Evolutionary conservation across 2,329 filamentous ascomycete species (phyloP).

Genomic region (Alternaria incomplexa): DNA sequence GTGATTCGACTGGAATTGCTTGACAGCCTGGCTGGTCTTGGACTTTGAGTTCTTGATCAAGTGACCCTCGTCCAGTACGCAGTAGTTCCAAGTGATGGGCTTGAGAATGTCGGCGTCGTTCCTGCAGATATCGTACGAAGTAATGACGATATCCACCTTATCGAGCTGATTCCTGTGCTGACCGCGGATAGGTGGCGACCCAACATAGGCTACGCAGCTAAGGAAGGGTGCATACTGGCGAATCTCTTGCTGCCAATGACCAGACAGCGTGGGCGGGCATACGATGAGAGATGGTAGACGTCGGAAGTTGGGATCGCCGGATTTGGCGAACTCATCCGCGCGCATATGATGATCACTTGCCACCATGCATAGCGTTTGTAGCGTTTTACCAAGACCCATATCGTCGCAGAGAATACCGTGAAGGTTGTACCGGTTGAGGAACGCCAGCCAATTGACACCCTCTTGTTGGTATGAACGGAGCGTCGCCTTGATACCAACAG

Average conservation of each 20-base stretch:
- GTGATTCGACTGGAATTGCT: conserved; percentile 88
- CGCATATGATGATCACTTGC: conserved; percentile 96
- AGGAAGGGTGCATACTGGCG: conserved; percentile 95
- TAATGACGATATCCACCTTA: conserved; percentile 90
- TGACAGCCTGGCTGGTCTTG: conserved; percentile 93
- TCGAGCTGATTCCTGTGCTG: conserved; percentile 72
- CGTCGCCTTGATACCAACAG: conserved; percentile 95
- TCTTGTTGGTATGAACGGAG: conserved; percentile 98
- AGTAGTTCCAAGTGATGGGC: conserved; percentile 93
- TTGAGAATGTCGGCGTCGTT: conserved; percentile 89
- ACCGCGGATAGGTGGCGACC: conserved; percentile 80
- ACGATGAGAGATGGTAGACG: conserved; percentile 90
- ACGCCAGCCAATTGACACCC: conserved; percentile 97
- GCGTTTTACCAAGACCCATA: conserved; percentile 97
- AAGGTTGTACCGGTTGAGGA: conserved; percentile 96
- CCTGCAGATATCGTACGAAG: conserved; percentile 96
- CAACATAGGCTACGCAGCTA: conserved; percentile 86
- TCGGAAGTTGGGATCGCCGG: conserved; percentile 76
- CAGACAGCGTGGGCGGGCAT: conserved; percentile 93
- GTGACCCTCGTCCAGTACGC: conserved; percentile 95
- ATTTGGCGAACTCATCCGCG: conserved; percentile 86
- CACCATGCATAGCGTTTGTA: conserved; percentile 97
- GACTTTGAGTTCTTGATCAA: conserved; percentile 98
- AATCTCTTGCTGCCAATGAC: conserved; percentile 98
- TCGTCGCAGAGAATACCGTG: conserved; percentile 99